Conservation (phyloP, 1,284 basidiomycete genomes). For the Moesziomyces parantarcticus region DNA sequence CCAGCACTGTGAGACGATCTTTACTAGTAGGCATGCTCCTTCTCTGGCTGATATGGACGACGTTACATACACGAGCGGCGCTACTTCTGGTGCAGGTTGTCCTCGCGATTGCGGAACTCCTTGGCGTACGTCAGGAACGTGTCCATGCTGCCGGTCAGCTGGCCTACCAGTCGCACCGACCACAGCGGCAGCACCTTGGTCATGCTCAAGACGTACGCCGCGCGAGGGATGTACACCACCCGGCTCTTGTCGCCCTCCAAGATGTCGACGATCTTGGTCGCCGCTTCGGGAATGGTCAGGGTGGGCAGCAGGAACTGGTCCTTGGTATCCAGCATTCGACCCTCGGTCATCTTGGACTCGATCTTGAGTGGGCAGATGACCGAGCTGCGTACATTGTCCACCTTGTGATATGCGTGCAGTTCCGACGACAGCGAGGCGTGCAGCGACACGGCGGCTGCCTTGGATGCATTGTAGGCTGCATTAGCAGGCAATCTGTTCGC, state of each 20-base stretch:
- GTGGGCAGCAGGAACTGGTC: constrained; percentile 54
- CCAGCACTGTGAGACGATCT: too few species aligned
- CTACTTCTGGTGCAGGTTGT: constrained; percentile 32
- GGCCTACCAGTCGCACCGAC: constrained; percentile 11
- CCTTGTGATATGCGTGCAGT: constrained; percentile 49
- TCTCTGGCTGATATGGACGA: too few species aligned
- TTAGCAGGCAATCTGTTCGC: constrained; percentile 41
- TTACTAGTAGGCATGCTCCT: too few species aligned
- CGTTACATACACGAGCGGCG: too few species aligned
- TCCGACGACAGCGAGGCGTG: constrained; percentile 45
- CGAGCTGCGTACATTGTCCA: constrained; percentile 48
- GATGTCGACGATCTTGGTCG: constrained; percentile 41
- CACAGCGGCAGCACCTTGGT: constrained; percentile 37
- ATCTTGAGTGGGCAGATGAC: constrained; percentile 58
- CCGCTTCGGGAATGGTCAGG: constrained; percentile 50
- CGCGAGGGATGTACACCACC: constrained; percentile 46
- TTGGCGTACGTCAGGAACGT: constrained; percentile 44
- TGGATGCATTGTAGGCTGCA: constrained; percentile 51
- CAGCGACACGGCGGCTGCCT: constrained; percentile 49
- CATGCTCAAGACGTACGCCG: constrained; percentile 37
- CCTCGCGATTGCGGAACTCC: constrained; percentile 22
- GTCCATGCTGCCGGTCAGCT: constrained; percentile 23
- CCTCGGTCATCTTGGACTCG: constrained; percentile 55
- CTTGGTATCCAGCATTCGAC: constrained; percentile 46
- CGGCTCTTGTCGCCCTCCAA: constrained; percentile 43